phyloP scores from a whole-genome alignment of 2,329 filamentous ascomycete species.

The Arthrocladium fulminans region DNA sequence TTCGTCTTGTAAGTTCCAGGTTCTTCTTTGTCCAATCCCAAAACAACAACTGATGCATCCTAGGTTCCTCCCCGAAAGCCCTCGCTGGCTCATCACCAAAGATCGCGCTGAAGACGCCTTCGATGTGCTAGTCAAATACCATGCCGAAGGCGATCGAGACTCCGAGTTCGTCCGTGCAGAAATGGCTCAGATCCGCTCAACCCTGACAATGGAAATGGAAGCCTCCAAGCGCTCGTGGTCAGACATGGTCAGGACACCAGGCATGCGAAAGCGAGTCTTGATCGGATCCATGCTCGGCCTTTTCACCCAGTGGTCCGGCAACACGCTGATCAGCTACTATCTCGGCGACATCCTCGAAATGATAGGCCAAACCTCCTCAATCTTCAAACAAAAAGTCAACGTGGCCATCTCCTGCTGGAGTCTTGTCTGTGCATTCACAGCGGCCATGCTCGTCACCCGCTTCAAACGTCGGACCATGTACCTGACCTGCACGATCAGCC shows the following conservation, averaged over 20 bases:
- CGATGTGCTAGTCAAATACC: slow-evolving; percentile 33
- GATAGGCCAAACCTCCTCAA: slow-evolving; percentile 31
- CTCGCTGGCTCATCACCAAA: slow-evolving; percentile 21
- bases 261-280: slow-evolving; percentile 28
- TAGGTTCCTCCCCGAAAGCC: slow-evolving; percentile 22
- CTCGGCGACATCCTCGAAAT: slow-evolving; percentile 28
- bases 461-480: slow-evolving; percentile 39
- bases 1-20: slow-evolving; percentile 21
- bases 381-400: slow-evolving; percentile 34
- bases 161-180: slow-evolving; percentile 51
- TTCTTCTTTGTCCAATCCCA: neutral
- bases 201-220: slow-evolving; percentile 48
- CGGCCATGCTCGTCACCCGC: slow-evolving; percentile 33
- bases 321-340: slow-evolving; percentile 31
- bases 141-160: slow-evolving; percentile 44
- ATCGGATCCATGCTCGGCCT: slow-evolving; percentile 26
- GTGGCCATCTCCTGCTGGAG: slow-evolving; percentile 34
- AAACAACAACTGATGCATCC: neutral
- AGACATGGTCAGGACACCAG: slow-evolving; percentile 25
- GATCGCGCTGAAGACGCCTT: slow-evolving; percentile 24
- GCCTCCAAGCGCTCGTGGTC: slow-evolving; percentile 31
- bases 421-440: slow-evolving; percentile 30
- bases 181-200: slow-evolving; percentile 51
- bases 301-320: slow-evolving; percentile 34
- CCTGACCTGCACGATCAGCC: slow-evolving; percentile 41